These are phyloP conservation scores for Parastagonospora avenae DNA, from an alignment of 2,329 filamentous ascomycete species.

Conservation along the genomic window DNA sequence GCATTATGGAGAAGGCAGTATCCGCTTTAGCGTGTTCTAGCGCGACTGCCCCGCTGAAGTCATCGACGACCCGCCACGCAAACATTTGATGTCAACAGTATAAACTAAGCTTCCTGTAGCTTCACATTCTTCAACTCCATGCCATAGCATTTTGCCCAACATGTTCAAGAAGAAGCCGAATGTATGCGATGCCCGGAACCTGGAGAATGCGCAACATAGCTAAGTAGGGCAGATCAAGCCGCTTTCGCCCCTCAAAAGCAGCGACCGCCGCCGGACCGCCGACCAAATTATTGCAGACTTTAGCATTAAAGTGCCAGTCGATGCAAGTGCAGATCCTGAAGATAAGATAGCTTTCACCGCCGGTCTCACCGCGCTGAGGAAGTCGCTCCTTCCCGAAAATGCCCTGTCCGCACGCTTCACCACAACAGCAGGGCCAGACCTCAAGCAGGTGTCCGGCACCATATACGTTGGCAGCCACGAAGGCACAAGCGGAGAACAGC, in stretches of 20 bases:
- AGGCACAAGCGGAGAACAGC: conserved; percentile 58
- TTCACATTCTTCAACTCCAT: not conserved
- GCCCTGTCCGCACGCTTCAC: conserved; percentile 67
- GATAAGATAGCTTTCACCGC: conserved; percentile 52
- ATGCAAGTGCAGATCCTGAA: conserved; percentile 45
- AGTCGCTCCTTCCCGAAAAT: conserved; percentile 67
- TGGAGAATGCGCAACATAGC: not conserved
- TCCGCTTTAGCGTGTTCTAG: conserved; percentile 4
- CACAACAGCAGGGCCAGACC: conserved; percentile 66
- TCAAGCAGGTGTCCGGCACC: conserved; percentile 66
- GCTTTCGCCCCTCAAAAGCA: conserved; percentile 68
- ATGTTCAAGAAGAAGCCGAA: conserved; percentile 71
- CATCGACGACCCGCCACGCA: conserved; percentile 3
- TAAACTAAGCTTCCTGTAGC: not conserved
- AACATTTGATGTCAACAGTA: not conserved
- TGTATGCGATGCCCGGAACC: conserved; percentile 39
- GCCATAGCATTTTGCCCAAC: conserved; percentile 5
- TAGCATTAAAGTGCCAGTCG: conserved; percentile 54
- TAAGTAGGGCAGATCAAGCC: conserved; percentile 65
- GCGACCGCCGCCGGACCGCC: conserved; percentile 69
- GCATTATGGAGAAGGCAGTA: not conserved
- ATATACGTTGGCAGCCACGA: conserved; percentile 66
- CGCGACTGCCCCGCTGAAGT: conserved; percentile 21
- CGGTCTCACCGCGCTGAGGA: conserved; percentile 59
- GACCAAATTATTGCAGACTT: conserved; percentile 71